Evolutionary conservation across 176 grass and related monocot species (phyloP), one percentile per base, ranked within the genome.

Genomic region (Phoenix roebelenii): DNA sequence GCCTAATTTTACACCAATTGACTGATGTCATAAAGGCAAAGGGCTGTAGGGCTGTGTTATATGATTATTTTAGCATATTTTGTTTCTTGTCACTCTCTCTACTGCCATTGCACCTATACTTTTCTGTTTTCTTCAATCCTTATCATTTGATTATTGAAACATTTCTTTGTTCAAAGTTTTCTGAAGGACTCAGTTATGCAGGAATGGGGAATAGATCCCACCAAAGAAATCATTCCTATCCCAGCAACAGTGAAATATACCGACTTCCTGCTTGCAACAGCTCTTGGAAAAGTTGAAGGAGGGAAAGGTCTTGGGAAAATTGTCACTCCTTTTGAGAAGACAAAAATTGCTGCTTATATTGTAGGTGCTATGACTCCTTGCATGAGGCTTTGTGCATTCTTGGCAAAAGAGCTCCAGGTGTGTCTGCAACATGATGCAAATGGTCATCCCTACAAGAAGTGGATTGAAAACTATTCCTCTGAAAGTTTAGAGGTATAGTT

Each of bases 291-390:
- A 74, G 73, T 97, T 24, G 79, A 92, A 70, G 80, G 74, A 52
- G 76, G 75, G 28, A 88, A 97, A 88, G 84, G 69, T 63, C 83
- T 83, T 69, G 61, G 79, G 29, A 88, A 80, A 82, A 97, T 97
- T 72, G 93, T 74, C 49, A 97, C 93, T 22, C 87, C 93, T 70
- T 97, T 97, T 56, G 87, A 97, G 79, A 91, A 88, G 76, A 97
- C 87, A 57, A 97, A 89, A 82, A 88, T 97, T 76, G 78, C 92
- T 68, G 84, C 92, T 22, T 97, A 97, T 52, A 85, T 81, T 59
- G 84, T 97, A 65, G 87, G 92, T 52, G 92, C 92, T 15, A 88
- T 91, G 73, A 73, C 87, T 25, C 87, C 93, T 69, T 91, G 81
- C 81, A 85, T 83, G 84, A 90, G 87, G 60, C 87, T 97, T 60